Percentiles rank a stretch among this genome's conserved stretches.
Evolutionary conservation across 352 stramenopile genomes (phyloP).

Genomic region (Globisporangium yorkense): DNA sequence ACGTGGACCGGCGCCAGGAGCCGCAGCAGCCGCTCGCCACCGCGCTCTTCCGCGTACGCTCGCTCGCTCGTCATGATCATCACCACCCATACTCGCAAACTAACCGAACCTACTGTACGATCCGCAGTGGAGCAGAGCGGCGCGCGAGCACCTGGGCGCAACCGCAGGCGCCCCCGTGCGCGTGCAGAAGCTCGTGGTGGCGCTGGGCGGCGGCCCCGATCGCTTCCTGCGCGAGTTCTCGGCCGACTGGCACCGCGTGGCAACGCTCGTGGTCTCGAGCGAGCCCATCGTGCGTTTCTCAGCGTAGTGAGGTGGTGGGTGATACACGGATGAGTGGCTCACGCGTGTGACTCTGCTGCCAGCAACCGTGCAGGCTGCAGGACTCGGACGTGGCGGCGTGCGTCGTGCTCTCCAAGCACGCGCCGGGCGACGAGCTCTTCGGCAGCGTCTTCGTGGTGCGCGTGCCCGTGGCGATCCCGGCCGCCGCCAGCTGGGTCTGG

Average conservation of each 20-base stretch:
- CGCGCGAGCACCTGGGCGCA: slow-evolving; percentile 16
- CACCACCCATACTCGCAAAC: not conserved
- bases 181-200: slow-evolving; percentile 44
- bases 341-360: not conserved
- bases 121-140: slow-evolving; percentile 42
- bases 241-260: slow-evolving; percentile 34
- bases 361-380: slow-evolving; percentile 25
- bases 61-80: not conserved
- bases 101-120: not conserved
- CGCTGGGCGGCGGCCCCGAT: slow-evolving; percentile 33
- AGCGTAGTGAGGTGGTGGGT: not conserved
- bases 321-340: not conserved
- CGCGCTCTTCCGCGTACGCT: slow-evolving; percentile 57
- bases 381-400: slow-evolving; percentile 12
- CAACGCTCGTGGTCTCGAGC: slow-evolving; percentile 45
- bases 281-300: slow-evolving; percentile 32
- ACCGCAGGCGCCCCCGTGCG: not conserved
- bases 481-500: slow-evolving; percentile 45
- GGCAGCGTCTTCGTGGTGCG: slow-evolving; percentile 35
- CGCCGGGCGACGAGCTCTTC: slow-evolving; percentile 20
- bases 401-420: slow-evolving; percentile 38
- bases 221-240: slow-evolving; percentile 44
- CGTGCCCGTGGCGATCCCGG: slow-evolving; percentile 34
- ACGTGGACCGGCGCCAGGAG: slow-evolving; percentile 22
- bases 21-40: slow-evolving; percentile 17